These are phyloP conservation scores for Trichoderma lentiforme DNA, from an alignment of 2,329 filamentous ascomycete species.

Conservation along the genomic window DNA sequence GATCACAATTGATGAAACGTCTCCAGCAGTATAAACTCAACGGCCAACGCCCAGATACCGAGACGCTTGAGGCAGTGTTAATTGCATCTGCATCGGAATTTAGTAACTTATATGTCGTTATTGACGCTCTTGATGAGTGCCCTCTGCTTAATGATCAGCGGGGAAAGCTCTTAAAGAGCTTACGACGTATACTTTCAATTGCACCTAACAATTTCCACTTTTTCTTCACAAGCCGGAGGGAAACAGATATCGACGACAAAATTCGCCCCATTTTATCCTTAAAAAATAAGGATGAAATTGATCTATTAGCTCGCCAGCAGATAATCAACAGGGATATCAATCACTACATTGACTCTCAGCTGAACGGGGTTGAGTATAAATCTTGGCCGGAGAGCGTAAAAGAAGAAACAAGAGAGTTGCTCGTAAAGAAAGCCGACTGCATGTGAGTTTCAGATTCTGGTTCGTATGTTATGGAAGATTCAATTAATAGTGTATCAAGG, in stretches of 20 bases:
- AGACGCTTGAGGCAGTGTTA: background rate
- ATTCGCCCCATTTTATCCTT: background rate
- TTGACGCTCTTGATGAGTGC: background rate
- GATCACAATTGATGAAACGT: background rate
- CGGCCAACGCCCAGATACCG: background rate
- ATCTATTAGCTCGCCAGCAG: background rate
- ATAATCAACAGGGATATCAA: background rate
- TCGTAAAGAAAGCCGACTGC: background rate
- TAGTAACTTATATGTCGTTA: accelerated
- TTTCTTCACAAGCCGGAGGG: background rate
- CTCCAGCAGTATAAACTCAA: background rate
- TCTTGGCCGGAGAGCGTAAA: background rate
- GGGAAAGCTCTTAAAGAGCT: background rate
- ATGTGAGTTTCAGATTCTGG: background rate
- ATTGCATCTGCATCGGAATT: background rate
- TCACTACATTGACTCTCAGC: background rate
- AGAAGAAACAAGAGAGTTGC: background rate
- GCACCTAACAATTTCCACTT: background rate
- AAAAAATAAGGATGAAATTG: background rate
- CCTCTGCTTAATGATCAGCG: background rate
- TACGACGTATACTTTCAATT: background rate
- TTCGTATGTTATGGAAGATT: accelerated
- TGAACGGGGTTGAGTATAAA: background rate
- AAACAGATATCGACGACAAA: background rate
- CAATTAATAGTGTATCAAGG: background rate